Conservation (phyloP, 1,139 yeast species). For the Sugiyamaella paludigena region DNA sequence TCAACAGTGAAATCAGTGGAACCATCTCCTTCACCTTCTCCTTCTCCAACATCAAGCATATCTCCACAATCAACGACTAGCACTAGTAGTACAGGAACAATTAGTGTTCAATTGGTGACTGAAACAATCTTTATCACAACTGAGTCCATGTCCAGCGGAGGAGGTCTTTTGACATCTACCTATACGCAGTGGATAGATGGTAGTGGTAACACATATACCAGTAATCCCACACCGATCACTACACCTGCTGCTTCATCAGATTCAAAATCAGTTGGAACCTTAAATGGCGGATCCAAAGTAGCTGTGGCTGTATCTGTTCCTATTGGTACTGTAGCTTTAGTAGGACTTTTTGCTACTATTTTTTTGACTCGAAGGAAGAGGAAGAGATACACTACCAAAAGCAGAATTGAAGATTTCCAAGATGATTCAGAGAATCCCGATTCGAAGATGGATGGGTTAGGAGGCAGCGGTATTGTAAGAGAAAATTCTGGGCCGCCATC, state of each 20-base stretch:
- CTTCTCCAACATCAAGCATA: conserved; percentile 1
- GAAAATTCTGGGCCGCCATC: conserved; percentile 2
- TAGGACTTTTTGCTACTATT: conserved; percentile 3
- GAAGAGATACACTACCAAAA: not conserved
- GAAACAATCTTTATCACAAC: conserved; percentile 13
- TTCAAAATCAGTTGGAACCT: not conserved
- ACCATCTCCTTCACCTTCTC: not conserved
- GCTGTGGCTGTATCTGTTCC: conserved; percentile 17
- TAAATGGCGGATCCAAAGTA: conserved; percentile 15
- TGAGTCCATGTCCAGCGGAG: conserved; percentile 1
- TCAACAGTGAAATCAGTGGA: not conserved
- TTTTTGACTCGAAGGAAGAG: conserved; percentile 7
- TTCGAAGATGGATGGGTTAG: not conserved
- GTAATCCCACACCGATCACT: conserved; percentile 14
- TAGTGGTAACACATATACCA: conserved; percentile 11
- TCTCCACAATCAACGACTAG: not conserved
- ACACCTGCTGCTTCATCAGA: conserved; percentile 3
- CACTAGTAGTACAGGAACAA: not conserved
- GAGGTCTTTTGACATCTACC: conserved; percentile 11
- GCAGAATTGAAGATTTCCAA: conserved; percentile 3
- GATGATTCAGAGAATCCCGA: not conserved
- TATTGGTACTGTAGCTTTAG: conserved; percentile 14
- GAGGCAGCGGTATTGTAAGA: not conserved
- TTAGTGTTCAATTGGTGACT: conserved; percentile 6
- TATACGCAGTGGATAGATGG: conserved; percentile 16